Percentiles rank a stretch among this genome's conserved stretches.
Conservation (phyloP, 1,284 basidiomycete species). For the Mixia osmundae region DNA sequence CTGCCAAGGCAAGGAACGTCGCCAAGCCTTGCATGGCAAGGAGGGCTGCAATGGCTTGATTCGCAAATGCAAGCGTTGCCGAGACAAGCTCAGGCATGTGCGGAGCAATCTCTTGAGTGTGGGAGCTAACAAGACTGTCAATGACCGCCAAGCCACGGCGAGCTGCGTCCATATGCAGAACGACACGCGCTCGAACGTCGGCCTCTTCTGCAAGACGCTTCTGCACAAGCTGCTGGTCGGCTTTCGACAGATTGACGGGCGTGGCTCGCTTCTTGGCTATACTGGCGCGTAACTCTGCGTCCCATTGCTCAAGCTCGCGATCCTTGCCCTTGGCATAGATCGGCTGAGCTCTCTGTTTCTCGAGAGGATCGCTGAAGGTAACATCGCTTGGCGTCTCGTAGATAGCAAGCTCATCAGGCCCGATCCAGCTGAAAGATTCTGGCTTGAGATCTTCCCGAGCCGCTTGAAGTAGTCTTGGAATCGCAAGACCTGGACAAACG, state of each 20-base stretch:
- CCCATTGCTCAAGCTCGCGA: conserved; percentile 73
- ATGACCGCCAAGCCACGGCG: conserved; percentile 44
- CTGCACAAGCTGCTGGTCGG: conserved; percentile 52
- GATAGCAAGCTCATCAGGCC: too few species aligned
- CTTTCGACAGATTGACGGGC: conserved; percentile 40
- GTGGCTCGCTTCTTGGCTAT: conserved; percentile 30
- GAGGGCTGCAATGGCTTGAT: background rate
- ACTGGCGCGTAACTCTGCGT: conserved; percentile 67
- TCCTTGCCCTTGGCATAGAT: conserved; percentile 43
- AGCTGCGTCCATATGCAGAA: conserved; percentile 31
- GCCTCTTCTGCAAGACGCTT: conserved; percentile 59
- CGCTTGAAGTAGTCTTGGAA: too few species aligned
- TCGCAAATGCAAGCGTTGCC: conserved; percentile 22
- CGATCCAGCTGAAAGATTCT: too few species aligned
- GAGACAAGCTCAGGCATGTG: conserved; percentile 1
- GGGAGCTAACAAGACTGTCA: conserved; percentile 34
- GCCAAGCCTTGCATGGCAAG: background rate
- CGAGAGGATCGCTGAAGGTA: too few species aligned
- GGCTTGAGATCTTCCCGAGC: too few species aligned
- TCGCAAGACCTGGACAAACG: too few species aligned
- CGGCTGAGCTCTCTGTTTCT: background rate
- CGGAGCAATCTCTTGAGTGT: background rate
- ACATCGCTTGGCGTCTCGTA: too few species aligned
- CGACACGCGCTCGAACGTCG: conserved; percentile 37
- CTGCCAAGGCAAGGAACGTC: background rate